Conservation (phyloP, 2,329 filamentous ascomycete species). For the Penicillium hordei region DNA sequence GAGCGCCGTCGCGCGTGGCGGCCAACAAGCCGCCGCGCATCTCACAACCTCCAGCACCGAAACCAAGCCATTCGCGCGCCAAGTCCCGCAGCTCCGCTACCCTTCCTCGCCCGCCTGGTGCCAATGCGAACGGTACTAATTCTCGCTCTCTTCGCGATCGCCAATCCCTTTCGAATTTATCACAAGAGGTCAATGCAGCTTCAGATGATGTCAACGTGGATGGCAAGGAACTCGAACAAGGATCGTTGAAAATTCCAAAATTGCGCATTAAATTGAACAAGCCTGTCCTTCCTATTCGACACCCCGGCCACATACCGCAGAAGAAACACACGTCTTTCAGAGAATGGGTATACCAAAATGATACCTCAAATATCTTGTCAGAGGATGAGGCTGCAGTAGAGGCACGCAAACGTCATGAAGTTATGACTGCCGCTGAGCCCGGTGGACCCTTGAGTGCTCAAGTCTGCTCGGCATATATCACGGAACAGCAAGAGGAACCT, state of each 20-base stretch:
- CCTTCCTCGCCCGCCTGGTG: constrained; percentile 19
- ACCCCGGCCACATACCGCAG: constrained; percentile 52
- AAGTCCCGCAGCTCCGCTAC: constrained; percentile 33
- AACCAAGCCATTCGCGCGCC: constrained; percentile 28
- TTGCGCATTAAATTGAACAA: constrained; percentile 53
- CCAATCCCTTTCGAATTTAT: constrained; percentile 26
- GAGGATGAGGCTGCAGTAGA: constrained; percentile 66
- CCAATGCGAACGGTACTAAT: constrained; percentile 24
- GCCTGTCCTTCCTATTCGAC: constrained; percentile 51
- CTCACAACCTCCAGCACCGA: constrained; percentile 31
- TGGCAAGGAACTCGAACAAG: constrained; percentile 23
- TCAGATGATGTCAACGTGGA: constrained; percentile 16
- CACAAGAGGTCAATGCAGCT: constrained; percentile 13
- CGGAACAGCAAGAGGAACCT: constrained; percentile 72
- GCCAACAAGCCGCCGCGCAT: constrained; percentile 22
- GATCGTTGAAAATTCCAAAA: constrained; percentile 32
- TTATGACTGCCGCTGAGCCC: constrained; percentile 70
- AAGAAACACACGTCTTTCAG: constrained; percentile 54
- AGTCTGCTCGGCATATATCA: constrained; percentile 69
- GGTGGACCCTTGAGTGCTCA: constrained; percentile 73
- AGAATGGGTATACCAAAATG: constrained; percentile 63
- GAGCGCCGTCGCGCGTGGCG: constrained; percentile 25
- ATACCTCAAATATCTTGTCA: constrained; percentile 48
- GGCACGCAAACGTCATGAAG: constrained; percentile 65
- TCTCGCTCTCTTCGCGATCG: constrained; percentile 29